Conservation (phyloP, 148 eudicot genomes). For the Amaranthus hypochondriacus region DNA sequence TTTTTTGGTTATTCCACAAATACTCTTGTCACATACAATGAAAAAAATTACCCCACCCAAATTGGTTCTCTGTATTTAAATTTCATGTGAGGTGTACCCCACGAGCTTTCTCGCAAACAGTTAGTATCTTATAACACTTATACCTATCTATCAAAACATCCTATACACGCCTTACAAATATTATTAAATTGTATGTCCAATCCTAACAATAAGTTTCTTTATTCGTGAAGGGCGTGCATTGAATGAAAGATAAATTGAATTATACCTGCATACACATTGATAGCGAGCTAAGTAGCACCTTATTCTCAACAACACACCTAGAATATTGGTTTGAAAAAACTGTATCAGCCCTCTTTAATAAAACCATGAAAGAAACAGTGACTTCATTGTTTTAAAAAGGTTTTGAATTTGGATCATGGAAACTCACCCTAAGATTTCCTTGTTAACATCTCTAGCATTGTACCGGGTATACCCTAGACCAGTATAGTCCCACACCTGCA, state of each 20-base stretch:
- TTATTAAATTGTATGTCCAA: too few relatives aligned
- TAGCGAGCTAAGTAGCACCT: constrained; percentile 78
- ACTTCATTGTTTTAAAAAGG: background rate
- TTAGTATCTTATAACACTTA: too few relatives aligned
- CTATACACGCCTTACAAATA: too few relatives aligned
- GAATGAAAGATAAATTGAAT: background rate
- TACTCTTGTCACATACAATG: too few relatives aligned
- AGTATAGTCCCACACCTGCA: constrained; percentile 97
- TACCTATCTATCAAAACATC: too few relatives aligned
- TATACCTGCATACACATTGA: constrained; percentile 69
- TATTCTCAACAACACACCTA: constrained; percentile 98
- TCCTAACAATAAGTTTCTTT: too few relatives aligned
- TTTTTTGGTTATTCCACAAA: too few relatives aligned
- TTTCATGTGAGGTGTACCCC: too few relatives aligned
- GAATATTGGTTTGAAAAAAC: constrained; percentile 14
- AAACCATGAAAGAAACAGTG: background rate
- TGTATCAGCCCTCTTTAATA: constrained; percentile 7
- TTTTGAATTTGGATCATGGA: background rate
- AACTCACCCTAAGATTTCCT: constrained; percentile 86
- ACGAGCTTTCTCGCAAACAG: too few relatives aligned
- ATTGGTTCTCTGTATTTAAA: too few relatives aligned
- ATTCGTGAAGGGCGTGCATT: background rate
- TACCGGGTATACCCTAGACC: constrained; percentile 94
- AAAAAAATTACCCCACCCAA: too few relatives aligned
- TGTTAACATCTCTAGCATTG: constrained; percentile 77